These are phyloP conservation scores for Theileria orientalis DNA, from an alignment of 169 alveolate species.

Conservation along the genomic window DNA sequence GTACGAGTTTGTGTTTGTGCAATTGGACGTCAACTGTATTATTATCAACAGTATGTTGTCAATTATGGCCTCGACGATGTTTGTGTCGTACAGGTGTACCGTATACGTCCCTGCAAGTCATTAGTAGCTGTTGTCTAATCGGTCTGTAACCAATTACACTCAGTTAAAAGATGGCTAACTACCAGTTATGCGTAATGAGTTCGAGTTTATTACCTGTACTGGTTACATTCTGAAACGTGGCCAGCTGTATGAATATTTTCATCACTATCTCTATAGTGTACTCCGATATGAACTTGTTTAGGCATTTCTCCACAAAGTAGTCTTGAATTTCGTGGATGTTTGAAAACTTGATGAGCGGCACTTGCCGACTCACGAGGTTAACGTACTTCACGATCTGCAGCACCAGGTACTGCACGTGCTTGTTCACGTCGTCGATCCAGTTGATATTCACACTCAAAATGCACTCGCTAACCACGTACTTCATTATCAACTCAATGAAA, in stretches of 20 bases:
- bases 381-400: conserved; percentile 9
- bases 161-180: too few species aligned
- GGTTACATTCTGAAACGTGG: conserved; percentile 29
- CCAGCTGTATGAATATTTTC: conserved; percentile 27
- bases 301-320: conserved; percentile 49
- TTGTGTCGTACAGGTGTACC: conserved; percentile 31
- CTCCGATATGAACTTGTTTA: conserved; percentile 39
- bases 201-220: conserved; percentile 28
- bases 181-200: too few species aligned
- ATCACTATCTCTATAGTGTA: background rate
- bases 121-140: conserved; percentile 18
- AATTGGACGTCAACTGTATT: conserved; percentile 14
- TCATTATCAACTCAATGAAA: background rate
- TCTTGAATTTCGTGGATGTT: conserved; percentile 50
- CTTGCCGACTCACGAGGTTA: conserved; percentile 30
- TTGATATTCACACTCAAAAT: conserved; percentile 19
- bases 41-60: conserved; percentile 26
- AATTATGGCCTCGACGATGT: conserved; percentile 23
- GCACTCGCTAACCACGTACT: conserved; percentile 1
- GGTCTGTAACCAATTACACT: conserved; percentile 26
- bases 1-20: conserved; percentile 31
- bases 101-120: conserved; percentile 40
- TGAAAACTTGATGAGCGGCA: conserved; percentile 59
- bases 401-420: conserved; percentile 33
- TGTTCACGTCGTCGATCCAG: conserved; percentile 31